Base-by-base conservation (phyloP, 805 yeast species). In the Debaryomyces hansenii region DNA sequence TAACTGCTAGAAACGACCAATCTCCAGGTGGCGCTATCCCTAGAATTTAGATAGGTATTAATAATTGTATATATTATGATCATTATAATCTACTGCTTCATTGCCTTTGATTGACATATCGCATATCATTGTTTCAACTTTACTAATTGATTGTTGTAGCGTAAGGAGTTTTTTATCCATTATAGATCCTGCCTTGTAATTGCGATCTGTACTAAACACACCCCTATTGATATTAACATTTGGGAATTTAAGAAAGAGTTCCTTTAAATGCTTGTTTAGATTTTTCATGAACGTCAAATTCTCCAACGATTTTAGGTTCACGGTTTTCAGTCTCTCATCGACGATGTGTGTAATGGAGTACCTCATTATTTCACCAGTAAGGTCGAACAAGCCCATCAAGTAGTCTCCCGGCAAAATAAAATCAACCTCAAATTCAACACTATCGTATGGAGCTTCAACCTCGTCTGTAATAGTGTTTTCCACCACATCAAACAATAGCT, bases 1-100 rank as follows among this genome's bases (percentile, higher is more conserved):
- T 94, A 55, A 85, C 96, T 20, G 95, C 90, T 1, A 81, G 97
- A 66, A 77, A 76, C 44, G 84, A 83, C 53, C 73, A 75, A 53
- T 85, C 95, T 32, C 97, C 98, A 4, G 99, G 98, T 47, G 98
- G 97, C 1, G 79, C 96, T 31, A 66, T 83, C 45, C 68, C 79
- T 36, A 78, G 92, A 71, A 70, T 72, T 33, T 63, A 68, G 58
- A 8, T 24, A 45, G 32, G 37, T 20, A 15, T 28, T 29, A 28
- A 28, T 31, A 29, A 15, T 34, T 37, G 33, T 41, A 36, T 39
- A 12, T 40, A 38, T 34, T 32, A 34, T 41, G 21, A 24, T 34
- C 44, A 41, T 41, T 24, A 21, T 32, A 11, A 15, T 41, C 44
- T 24, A 41, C 21, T 21, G 15, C 18, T 44, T 61, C 66, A 20